Percentiles rank a stretch among this genome's conserved stretches.
phyloP scores from a whole-genome alignment of 169 alveolate species.

The Plasmodium adleri region DNA sequence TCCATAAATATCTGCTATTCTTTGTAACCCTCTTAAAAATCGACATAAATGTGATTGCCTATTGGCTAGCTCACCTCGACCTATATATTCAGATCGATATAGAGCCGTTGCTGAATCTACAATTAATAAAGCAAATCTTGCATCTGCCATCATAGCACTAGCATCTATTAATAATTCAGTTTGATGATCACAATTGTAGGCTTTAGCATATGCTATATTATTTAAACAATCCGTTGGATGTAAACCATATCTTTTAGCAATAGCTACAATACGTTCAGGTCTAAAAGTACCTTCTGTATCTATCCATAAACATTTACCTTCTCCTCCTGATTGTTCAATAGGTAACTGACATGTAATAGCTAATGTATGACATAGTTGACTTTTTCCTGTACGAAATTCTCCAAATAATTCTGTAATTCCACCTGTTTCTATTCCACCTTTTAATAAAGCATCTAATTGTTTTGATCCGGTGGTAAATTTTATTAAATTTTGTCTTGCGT shows the following conservation, averaged over 20 bases:
- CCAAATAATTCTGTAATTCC: constrained; percentile 98
- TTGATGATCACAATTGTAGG: constrained; percentile 97
- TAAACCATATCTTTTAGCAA: constrained; percentile 97
- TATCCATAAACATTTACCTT: constrained; percentile 98
- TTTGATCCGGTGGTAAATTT: constrained; percentile 96
- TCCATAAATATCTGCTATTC: constrained; percentile 96
- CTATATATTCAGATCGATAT: constrained; percentile 98
- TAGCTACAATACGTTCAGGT: constrained; percentile 98
- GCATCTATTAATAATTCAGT: constrained; percentile 95
- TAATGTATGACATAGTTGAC: constrained; percentile 98
- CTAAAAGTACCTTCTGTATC: constrained; percentile 99
- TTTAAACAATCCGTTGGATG: constrained; percentile 97
- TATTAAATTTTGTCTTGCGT: constrained; percentile 93
- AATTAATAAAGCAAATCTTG: constrained; percentile 96
- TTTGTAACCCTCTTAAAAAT: constrained; percentile 95
- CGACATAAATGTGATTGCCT: constrained; percentile 98
- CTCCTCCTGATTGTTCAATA: constrained; percentile 96
- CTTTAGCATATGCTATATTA: constrained; percentile 98
- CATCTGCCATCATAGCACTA: constrained; percentile 97
- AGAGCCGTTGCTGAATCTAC: constrained; percentile 98
- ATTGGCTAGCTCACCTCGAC: constrained; percentile 99
- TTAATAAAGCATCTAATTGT: constrained; percentile 94
- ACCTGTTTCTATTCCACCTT: constrained; percentile 99
- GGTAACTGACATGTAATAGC: constrained; percentile 97
- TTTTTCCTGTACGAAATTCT: constrained; percentile 98